Evolutionary conservation across 129 eudicot species (phyloP), one percentile per base, ranked within the genome.

Genomic region (Artemisia tridentata): DNA sequence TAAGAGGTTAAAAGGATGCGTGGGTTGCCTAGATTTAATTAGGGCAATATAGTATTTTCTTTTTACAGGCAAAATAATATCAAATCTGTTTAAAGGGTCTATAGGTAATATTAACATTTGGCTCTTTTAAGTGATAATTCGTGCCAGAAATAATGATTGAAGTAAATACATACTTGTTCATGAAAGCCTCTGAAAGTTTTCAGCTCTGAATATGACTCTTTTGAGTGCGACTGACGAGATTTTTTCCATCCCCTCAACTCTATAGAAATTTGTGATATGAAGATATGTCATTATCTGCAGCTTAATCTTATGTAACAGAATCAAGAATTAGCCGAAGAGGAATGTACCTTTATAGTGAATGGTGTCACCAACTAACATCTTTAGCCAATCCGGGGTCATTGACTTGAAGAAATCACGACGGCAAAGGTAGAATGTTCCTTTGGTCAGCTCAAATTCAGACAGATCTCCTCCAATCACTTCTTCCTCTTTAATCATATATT

Each of bases 391-490:
- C 15, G 68, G 68, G 13, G 21, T 38, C 5, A 15, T 34, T 31
- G 13, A 31, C 14, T n/a, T 63, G 12, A 63, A n/a, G 50, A 63
- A 11, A 63, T 63, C 68, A 38, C 68, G 68, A 3, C 51, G 68
- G 25, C 68, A 63, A 63, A 63, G 68, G 12, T 63, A 63, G 68
- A 13, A 63, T 12, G 3, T 3, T 15, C 68, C 68, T 3, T 4
- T n/a, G 13, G 25, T 63, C 50, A 63, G 49, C 68, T 63, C 23
- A 63, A 63, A 63, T 38, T 63, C 51, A 7, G 68, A 63, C 12
- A 63, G 21, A 63, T 63, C 68, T 63, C 68, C 68, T 63, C 68
- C 68, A 4, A 49, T 34, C n/a, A n/a, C n/a, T n/a, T n/a, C n/a
- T n/a, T n/a, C n/a, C n/a, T n/a, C n/a, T n/a, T n/a, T n/a, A n/a